phyloP scores from a whole-genome alignment of 2,329 filamentous ascomycete genomes.

The Penicillium vulpinum region DNA sequence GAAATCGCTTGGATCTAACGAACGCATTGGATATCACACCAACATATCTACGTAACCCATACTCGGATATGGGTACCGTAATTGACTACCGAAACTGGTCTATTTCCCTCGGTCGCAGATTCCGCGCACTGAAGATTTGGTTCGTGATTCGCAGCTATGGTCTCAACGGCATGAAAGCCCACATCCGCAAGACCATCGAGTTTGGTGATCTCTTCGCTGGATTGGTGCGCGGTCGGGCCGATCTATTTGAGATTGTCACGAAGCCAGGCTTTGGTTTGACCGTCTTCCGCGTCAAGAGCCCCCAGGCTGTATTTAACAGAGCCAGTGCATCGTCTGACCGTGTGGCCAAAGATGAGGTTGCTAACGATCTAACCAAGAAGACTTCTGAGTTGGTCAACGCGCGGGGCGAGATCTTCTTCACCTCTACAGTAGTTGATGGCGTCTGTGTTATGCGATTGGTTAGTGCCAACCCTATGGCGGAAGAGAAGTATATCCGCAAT shows the following conservation, averaged over 20 bases:
- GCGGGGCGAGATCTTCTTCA: conserved; percentile 77
- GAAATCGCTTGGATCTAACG: conserved; percentile 72
- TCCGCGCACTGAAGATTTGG: conserved; percentile 90
- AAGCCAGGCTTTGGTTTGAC: conserved; percentile 76
- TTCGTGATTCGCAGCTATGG: conserved; percentile 87
- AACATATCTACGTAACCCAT: conserved; percentile 78
- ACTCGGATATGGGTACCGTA: conserved; percentile 77
- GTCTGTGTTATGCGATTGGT: conserved; percentile 79
- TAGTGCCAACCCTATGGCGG: conserved; percentile 67
- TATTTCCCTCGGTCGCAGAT: conserved; percentile 85
- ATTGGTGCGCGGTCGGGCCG: conserved; percentile 58
- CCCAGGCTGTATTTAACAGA: conserved; percentile 16
- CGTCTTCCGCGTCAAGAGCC: conserved; percentile 66
- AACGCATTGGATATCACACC: conserved; percentile 76
- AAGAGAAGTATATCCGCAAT: conserved; percentile 69
- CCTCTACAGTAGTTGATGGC: conserved; percentile 70
- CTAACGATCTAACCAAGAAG: conserved; percentile 68
- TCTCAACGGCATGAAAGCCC: conserved; percentile 69
- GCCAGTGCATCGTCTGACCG: conserved; percentile 18
- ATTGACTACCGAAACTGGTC: conserved; percentile 98
- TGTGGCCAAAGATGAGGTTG: conserved; percentile 49
- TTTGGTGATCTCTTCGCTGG: conserved; percentile 70
- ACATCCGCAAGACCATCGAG: conserved; percentile 68
- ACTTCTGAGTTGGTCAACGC: conserved; percentile 75
- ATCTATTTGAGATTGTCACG: conserved; percentile 75